Base-by-base conservation (phyloP, 2,329 filamentous ascomycete genomes). In the Venturia pyrina region DNA sequence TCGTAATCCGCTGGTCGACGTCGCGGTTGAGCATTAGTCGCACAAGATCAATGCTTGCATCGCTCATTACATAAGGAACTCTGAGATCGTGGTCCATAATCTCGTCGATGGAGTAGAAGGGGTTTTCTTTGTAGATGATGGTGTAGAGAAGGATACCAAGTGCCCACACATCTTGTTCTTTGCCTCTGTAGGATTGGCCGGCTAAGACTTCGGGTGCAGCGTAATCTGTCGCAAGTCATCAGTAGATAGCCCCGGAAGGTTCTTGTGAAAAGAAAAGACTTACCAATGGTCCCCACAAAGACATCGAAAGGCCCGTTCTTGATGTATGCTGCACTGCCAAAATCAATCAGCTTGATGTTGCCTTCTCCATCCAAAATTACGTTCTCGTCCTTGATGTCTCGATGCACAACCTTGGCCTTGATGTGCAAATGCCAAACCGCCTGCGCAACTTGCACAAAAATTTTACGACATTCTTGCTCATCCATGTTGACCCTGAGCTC, bases 341-440 rank as follows among this genome's bases (percentile, higher is more conserved):
- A 99, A 77, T 99, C 95, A 70, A 98, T 98, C 72, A 99, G 82
- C 79, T 97, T 98, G 78, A 99, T 96, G 70, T 89, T 88, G 34
- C 93, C 93, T 74, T 98, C 93, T 44, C 95, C 93, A 73, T 99
- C 95, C 19, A 99, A 81, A 65, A 99, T 90, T 40, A 99, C 91
- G 71, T 99, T 99, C 78, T 99, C 95, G 72, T 99, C 95, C 76
- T 99, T 99, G 83, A 99, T 98, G 73, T 99, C 95, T 44, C 95
- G 89, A 77, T 99, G 95, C 13, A 99, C 95, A 10, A 99, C 93
- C 63, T 89, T 82, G 0, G 93, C 93, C 75, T 90, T 93, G 65
- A 86, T 92, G 74, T 99, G 95, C 53, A 99, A 80, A 78, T 98
- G 95, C 70, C 96, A 89, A 60, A 99, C 83, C 7, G 95, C 95